phyloP scores from a whole-genome alignment of 768 basidiomycete species.

The Lentinula sp. region DNA sequence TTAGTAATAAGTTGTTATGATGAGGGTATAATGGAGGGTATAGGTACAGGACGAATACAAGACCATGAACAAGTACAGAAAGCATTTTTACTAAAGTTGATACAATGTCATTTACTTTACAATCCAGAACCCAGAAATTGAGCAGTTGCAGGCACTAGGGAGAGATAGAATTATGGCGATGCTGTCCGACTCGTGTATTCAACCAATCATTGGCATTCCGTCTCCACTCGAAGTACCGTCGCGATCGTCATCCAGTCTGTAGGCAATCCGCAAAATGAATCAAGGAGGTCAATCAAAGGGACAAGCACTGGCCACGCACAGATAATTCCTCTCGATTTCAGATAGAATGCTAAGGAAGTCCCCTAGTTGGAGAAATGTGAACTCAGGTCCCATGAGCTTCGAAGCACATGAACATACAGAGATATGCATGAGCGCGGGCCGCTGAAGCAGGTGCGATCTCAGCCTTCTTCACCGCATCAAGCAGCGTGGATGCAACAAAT shows the following conservation, averaged over 20 bases:
- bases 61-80: neutral
- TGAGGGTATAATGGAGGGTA: neutral
- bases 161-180: neutral
- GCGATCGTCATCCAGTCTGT: conserved; percentile 63
- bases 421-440: conserved; percentile 80
- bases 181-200: neutral
- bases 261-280: conserved; percentile 8
- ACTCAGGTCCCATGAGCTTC: neutral
- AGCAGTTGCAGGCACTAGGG: neutral
- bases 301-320: conserved; percentile 37
- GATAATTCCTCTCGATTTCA: conserved; percentile 88
- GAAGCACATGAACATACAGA: conserved; percentile 48
- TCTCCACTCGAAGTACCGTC: conserved; percentile 57
- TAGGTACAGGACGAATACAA: neutral
- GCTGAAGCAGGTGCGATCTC: conserved; percentile 77
- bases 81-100: neutral
- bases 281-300: conserved; percentile 5
- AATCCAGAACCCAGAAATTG: conserved; percentile 7
- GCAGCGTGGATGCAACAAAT: conserved; percentile 84
- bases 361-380: conserved; percentile 41
- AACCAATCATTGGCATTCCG: conserved; percentile 32
- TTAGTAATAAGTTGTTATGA: neutral
- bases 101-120: neutral
- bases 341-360: conserved; percentile 89
- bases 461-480: conserved; percentile 79